Evolutionary conservation across 495 filamentous ascomycete species (phyloP).

Genomic region (Penicillium tannophilum): DNA sequence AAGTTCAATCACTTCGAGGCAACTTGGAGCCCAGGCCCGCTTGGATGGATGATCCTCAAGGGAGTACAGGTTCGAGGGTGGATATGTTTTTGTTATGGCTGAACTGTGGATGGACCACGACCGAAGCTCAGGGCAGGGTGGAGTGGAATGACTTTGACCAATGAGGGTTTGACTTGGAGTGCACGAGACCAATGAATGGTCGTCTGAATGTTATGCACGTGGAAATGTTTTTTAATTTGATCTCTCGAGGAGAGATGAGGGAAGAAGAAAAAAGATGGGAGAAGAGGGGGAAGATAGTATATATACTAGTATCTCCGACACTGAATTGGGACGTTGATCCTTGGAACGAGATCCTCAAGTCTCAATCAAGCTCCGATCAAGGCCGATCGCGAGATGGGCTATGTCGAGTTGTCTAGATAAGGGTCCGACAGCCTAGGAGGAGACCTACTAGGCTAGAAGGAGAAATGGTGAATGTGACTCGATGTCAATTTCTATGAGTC

Average conservation of each 20-base stretch:
- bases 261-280: neutral
- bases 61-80: neutral
- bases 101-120: neutral
- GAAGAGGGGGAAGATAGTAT: neutral
- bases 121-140: neutral
- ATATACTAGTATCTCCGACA: neutral
- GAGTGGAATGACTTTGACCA: neutral
- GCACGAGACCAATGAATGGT: no score
- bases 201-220: neutral
- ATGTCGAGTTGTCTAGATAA: no score
- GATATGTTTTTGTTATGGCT: neutral
- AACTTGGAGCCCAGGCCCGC: slow-evolving; percentile 8
- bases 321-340: neutral
- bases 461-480: no score
- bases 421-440: no score
- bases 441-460: no score
- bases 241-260: slow-evolving; percentile 1
- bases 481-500: no score
- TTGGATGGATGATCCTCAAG: neutral
- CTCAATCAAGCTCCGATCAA: no score
- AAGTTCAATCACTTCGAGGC: slow-evolving; percentile 14
- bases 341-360: neutral
- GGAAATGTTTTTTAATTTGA: neutral
- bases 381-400: no score
- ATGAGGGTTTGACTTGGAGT: no score